Conservation (phyloP, 2,329 filamentous ascomycete species). For the Trichoderma endophyticum region DNA sequence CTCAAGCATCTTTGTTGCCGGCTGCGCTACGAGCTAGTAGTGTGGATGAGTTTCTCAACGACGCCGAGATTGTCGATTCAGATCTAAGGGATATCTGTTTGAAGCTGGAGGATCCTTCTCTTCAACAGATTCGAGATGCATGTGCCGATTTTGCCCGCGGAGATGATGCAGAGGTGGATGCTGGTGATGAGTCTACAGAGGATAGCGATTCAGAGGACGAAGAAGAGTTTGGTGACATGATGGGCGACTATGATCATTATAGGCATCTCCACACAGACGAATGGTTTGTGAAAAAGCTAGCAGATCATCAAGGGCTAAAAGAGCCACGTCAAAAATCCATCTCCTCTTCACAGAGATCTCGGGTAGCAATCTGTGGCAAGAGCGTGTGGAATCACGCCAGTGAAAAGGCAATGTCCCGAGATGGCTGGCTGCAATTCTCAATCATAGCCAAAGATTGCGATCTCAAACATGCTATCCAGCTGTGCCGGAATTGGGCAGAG, state of each 20-base stretch:
- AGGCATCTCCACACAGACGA: slow-evolving; percentile 24
- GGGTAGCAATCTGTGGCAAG: slow-evolving; percentile 28
- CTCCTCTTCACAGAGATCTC: slow-evolving; percentile 17
- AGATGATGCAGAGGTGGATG: slow-evolving; percentile 22
- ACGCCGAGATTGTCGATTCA: slow-evolving; percentile 25
- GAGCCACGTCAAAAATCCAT: slow-evolving; percentile 6
- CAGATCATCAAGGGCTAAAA: background rate
- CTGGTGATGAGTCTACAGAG: background rate
- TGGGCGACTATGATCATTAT: slow-evolving; percentile 21
- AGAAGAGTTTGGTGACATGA: slow-evolving; percentile 21
- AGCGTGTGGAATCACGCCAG: slow-evolving; percentile 32
- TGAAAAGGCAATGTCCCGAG: slow-evolving; percentile 30
- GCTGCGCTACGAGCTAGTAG: slow-evolving; percentile 26
- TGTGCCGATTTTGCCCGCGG: slow-evolving; percentile 31
- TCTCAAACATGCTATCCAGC: slow-evolving; percentile 28
- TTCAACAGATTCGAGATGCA: slow-evolving; percentile 30
- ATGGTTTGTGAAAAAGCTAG: slow-evolving; percentile 24
- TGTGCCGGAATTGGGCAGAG: slow-evolving; percentile 32
- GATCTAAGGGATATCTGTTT: slow-evolving; percentile 30
- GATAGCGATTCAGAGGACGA: slow-evolving; percentile 18
- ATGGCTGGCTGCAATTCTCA: slow-evolving; percentile 33
- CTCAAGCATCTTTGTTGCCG: slow-evolving; percentile 27
- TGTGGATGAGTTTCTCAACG: slow-evolving; percentile 28
- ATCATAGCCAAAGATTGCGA: slow-evolving; percentile 31
- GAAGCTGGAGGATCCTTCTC: slow-evolving; percentile 27